phyloP scores from a whole-genome alignment of 768 basidiomycete species.

The Lyophyllum decastes region DNA sequence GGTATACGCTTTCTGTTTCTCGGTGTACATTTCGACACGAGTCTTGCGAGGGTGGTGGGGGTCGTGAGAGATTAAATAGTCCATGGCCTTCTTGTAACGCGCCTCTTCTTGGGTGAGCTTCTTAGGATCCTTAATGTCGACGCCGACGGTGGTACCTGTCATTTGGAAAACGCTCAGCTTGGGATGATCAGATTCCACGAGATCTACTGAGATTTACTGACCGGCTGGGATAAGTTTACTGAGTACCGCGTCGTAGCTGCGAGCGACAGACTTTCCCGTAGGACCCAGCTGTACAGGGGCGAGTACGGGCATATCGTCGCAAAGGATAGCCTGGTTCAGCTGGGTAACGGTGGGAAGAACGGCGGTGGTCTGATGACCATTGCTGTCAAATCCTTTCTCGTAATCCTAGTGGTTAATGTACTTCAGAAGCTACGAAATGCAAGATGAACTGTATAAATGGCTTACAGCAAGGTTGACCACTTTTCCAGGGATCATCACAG shows the following conservation, averaged over 20 bases:
- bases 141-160: slow-evolving; percentile 6
- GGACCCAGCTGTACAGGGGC: background rate
- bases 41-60: background rate
- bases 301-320: slow-evolving; percentile 5
- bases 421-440: no score
- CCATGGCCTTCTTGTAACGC: slow-evolving; percentile 5
- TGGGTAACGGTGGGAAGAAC: background rate
- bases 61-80: background rate
- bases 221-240: background rate
- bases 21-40: slow-evolving; percentile 3
- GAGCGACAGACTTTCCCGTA: background rate
- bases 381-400: background rate
- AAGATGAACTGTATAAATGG: no score
- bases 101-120: slow-evolving; percentile 1
- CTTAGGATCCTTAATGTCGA: background rate
- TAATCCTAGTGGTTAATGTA: background rate
- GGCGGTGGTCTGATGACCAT: background rate
- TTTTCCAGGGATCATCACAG: background rate
- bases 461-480: slow-evolving; percentile 1
- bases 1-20: background rate
- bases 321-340: slow-evolving; percentile 1
- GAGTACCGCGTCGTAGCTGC: background rate
- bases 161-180: background rate
- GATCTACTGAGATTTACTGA: background rate
- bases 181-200: background rate